Evolutionary conservation across 306 rosid genomes (phyloP), one percentile per base, ranked within the genome.

Genomic region (Hippophae gyantsensis): DNA sequence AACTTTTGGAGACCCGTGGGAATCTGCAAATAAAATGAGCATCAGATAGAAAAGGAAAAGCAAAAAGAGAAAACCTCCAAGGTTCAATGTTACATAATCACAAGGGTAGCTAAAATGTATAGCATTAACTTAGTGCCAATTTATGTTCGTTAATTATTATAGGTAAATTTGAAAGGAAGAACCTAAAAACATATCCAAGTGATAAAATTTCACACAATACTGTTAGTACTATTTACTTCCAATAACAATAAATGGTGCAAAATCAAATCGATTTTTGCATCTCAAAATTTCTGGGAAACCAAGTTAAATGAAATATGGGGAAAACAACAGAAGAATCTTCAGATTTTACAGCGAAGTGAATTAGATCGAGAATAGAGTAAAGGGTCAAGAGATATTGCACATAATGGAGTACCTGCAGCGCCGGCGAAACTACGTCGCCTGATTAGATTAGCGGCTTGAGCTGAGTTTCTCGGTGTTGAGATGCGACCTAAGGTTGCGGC

Each of bases 351-450:
- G 41, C 3, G n/a, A 8, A 14, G 27, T 27, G 11, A 65, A 18
- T 6, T 48, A 60, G 78, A 77, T 79, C 76, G 63, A 48, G 14
- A 59, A 67, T 18, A 27, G 42, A 68, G 63, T 38, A 53, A 61
- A 65, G 43, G 52, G 6, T 52, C 13, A 13, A 32, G 43, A 27
- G 60, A 52, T 61, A 67, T 26, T 52, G 9, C 13, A 63, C 12
- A 1, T 7, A 13, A 46, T 9, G 68, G 47, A 47, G 65, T 58
- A 84, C 99, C 97, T 26, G 97, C 88, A 10, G 94, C 83, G 61
- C 85, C 94, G 67, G 99, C 85, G 6, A 93, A 86, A 44, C 80
- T 85, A 8, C 99, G 99, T 27, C 89, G 79, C 43, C 77, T 94
- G 76, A 86, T 60, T 42, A 84, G 68, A 38, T 55, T 72, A 47